Evolutionary conservation across 148 eudicot species (phyloP), one percentile per base, ranked within the genome.

Genomic region (Cornus kousa): DNA sequence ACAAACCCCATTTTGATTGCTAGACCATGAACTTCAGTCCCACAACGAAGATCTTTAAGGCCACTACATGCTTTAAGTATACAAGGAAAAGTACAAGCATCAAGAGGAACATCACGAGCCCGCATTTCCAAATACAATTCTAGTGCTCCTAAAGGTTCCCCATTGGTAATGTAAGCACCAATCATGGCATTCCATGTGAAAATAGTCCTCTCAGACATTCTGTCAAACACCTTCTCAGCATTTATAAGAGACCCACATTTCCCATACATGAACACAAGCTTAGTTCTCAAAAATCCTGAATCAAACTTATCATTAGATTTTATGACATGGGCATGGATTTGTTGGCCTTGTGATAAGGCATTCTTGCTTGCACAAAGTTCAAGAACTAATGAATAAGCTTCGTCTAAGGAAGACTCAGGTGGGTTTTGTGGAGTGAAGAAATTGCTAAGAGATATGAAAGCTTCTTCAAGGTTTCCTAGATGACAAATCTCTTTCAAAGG

Each of bases 121-220:
- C 92, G 87, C 97, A 95, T 90, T 23, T 77, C 83, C n/a, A 70
- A 67, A 68, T 86, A 91, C 87, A 88, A 73, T 50, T 86, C 79
- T 60, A 95, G 79, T 3, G 94, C 90, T 79, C 81, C 81, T 60
- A 74, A 80, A 71, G 89, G 86, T 59, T 79, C 82, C 70, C 90
- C 93, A 77, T 84, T 86, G 40, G 87, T 82, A 46, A 91, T 86
- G 85, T 79, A 95, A 72, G 91, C 91, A 82, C 97, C 98, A 77
- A 93, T 86, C 97, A 95, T 78, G 35, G 97, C 99, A 87, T 95
- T 95, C 91, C 97, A 95, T 11, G 97, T 81, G 74, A 43, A 43
- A 43, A 43, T 43, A 43, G 9, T 43, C 48, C 48, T 43, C 8
- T 43, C 10, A 43, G 48, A 43, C 48, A 43, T 43, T 43, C 48